Percentiles rank a stretch among this genome's conserved stretches.
These are phyloP conservation scores for Hypsizygus ulmarius DNA, from an alignment of 1,284 basidiomycete species.

Conservation along the genomic window DNA sequence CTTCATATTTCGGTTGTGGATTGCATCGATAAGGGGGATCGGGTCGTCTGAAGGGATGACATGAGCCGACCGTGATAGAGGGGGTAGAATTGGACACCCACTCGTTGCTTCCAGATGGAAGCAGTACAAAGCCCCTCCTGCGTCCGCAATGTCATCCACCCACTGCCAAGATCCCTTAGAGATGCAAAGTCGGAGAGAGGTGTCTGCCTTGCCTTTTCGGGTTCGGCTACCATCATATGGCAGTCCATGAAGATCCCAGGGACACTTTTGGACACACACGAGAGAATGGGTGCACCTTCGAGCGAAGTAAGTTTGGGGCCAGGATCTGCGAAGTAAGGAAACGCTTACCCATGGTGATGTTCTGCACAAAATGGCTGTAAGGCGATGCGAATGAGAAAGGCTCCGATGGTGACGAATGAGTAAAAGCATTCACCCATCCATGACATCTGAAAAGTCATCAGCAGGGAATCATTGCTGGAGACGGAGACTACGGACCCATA, in stretches of 20 bases:
- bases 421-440: conserved; percentile 76
- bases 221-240: conserved; percentile 99
- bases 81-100: conserved; percentile 40
- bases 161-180: conserved; percentile 55
- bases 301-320: background rate
- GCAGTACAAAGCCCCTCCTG: conserved; percentile 93
- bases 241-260: conserved; percentile 99
- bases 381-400: conserved; percentile 15
- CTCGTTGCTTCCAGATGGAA: conserved; percentile 97
- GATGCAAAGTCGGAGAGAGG: conserved; percentile 7
- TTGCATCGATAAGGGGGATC: conserved; percentile 70
- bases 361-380: conserved; percentile 93
- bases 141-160: conserved; percentile 94
- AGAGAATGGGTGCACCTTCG: conserved; percentile 85
- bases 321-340: background rate
- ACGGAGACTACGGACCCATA: conserved; percentile 67
- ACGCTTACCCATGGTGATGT: conserved; percentile 88
- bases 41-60: conserved; percentile 56
- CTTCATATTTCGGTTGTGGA: conserved; percentile 79
- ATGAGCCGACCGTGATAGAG: background rate
- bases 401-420: conserved; percentile 8
- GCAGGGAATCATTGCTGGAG: background rate
- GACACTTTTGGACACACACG: conserved; percentile 85
- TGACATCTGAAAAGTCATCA: conserved; percentile 65
- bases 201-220: conserved; percentile 66